A percentile compares a stretch with the other conserved stretches of the same genome.
phyloP scores from a whole-genome alignment of 768 basidiomycete genomes.

The Lanmaoa pseudosensibilis region DNA sequence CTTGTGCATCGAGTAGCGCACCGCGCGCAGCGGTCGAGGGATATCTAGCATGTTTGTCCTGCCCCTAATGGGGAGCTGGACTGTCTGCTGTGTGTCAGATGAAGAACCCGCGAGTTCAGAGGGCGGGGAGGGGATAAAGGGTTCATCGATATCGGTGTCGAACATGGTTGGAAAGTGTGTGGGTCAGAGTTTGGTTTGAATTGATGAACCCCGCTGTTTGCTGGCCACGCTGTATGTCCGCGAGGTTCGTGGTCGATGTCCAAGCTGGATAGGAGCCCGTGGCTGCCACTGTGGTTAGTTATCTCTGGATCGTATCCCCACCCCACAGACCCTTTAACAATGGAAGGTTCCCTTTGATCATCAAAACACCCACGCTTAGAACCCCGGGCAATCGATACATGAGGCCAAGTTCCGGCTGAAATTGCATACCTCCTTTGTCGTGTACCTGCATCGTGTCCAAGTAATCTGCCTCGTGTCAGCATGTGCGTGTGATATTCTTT shows the following conservation, averaged over 20 bases:
- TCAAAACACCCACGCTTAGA: slow-evolving; percentile 11
- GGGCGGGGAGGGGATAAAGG: slow-evolving; percentile 31
- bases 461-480: slow-evolving; percentile 23
- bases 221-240: slow-evolving; percentile 13
- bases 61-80: slow-evolving; percentile 14
- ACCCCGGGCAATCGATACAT: slow-evolving; percentile 24
- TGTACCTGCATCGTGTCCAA: slow-evolving; percentile 28
- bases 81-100: slow-evolving; percentile 29
- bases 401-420: slow-evolving; percentile 27
- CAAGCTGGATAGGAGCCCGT: not conserved
- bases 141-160: slow-evolving; percentile 30
- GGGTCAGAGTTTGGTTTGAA: slow-evolving; percentile 5
- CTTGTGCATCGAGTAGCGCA: slow-evolving; percentile 34
- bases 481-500: not conserved
- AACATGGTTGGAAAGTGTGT: slow-evolving; percentile 22
- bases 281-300: not conserved
- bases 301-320: not conserved
- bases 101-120: slow-evolving; percentile 27
- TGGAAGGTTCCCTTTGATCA: slow-evolving; percentile 2
- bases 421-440: not conserved
- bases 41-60: slow-evolving; percentile 24
- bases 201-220: not conserved
- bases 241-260: slow-evolving; percentile 9
- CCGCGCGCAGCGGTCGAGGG: slow-evolving; percentile 32
- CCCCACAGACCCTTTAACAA: slow-evolving; percentile 18